Conservation (phyloP, 495 filamentous ascomycete species). For the Penicillium bialowiezense region DNA sequence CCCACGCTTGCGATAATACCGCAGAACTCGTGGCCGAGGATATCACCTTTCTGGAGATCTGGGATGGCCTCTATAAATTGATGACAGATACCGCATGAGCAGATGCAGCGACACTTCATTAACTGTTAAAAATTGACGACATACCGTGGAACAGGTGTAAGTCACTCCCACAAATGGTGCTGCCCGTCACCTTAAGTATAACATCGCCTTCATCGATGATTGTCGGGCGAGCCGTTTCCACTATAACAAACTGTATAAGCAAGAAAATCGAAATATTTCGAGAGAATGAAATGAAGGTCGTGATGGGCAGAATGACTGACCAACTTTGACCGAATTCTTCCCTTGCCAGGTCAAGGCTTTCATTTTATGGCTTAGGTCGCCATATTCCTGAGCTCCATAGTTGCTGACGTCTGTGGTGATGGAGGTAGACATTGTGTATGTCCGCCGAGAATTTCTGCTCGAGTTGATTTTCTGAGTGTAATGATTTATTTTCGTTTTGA, state of each 20-base stretch:
- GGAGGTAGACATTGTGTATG: constrained; percentile 5
- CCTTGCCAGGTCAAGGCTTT: constrained; percentile 20
- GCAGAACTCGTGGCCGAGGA: constrained; percentile 48
- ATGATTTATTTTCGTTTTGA: constrained; percentile 9
- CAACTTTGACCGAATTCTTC: constrained; percentile 19
- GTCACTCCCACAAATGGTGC: constrained; percentile 77
- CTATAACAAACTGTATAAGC: constrained; percentile 19
- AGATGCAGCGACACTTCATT: neutral
- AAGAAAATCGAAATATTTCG: neutral
- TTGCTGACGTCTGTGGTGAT: constrained; percentile 14
- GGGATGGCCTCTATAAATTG: constrained; percentile 11
- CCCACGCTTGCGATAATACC: constrained; percentile 37
- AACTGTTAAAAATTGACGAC: neutral
- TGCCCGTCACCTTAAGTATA: constrained; percentile 75
- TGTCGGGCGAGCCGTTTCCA: constrained; percentile 58
- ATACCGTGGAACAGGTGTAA: constrained; percentile 68
- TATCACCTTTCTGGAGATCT: constrained; percentile 59
- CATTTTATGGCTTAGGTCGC: constrained; percentile 9
- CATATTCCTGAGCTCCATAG: constrained; percentile 7
- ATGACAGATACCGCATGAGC: constrained; percentile 4
- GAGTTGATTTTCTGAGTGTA: constrained; percentile 3
- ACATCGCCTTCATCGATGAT: constrained; percentile 70
- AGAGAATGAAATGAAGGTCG: constrained; percentile 1
- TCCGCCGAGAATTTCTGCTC: constrained; percentile 4
- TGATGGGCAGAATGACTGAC: constrained; percentile 9